Evolutionary conservation across 2,329 filamentous ascomycete species (phyloP).

Genomic region (Colletotrichum sp.): DNA sequence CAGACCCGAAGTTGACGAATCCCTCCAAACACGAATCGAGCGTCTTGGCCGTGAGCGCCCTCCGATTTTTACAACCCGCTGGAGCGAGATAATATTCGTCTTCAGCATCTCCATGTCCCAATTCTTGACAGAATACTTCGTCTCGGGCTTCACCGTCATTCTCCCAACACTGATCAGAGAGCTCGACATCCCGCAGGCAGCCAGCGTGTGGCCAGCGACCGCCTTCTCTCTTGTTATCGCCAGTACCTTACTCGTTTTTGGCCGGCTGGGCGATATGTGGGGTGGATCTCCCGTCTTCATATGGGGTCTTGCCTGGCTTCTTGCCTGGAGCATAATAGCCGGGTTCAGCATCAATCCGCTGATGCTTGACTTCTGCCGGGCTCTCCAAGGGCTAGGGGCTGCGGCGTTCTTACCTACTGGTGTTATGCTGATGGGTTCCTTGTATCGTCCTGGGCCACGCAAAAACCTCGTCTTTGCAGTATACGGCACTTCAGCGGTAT

Average conservation of each 20-base stretch:
- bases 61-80: background rate
- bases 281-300: background rate
- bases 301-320: background rate
- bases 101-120: constrained; percentile 1
- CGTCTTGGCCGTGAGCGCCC: background rate
- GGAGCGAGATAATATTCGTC: background rate
- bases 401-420: background rate
- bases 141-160: background rate
- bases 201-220: background rate
- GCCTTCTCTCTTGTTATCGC: background rate
- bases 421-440: background rate
- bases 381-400: background rate
- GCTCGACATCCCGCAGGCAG: background rate
- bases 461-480: background rate
- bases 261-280: background rate
- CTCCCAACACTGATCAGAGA: background rate
- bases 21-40: background rate
- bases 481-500: background rate
- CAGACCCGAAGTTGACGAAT: background rate
- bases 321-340: background rate
- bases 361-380: background rate
- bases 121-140: background rate
- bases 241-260: background rate
- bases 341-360: background rate
- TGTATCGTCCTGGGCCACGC: background rate